Base-by-base conservation (phyloP, 2,329 filamentous ascomycete species). In the Aureobasidium mangrovei region DNA sequence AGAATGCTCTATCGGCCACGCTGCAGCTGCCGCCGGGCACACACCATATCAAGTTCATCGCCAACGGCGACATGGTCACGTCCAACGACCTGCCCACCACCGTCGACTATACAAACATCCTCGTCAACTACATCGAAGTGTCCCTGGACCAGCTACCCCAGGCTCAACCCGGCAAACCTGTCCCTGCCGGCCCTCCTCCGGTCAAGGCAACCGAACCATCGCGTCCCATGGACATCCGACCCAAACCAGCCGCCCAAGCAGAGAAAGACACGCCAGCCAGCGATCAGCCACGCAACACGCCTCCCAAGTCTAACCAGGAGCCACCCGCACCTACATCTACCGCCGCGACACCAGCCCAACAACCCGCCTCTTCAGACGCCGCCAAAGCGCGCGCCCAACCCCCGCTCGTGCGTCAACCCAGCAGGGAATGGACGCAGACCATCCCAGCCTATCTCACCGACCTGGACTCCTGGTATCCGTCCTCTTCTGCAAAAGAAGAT, bases 61-160 rank as follows among this genome's bases (percentile, higher is more conserved):
- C 96, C 48, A 91, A 97, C 71, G 88, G 87, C 56, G 85, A 91
- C 65, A 90, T 10, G 93, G 89, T 12, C 83, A 87, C 57, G 18
- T 57, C 55, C 8, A 40, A 39, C 18, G 43, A 52, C 40, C 52
- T 57, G 42, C 91, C 93, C 10, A 97, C 93, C 0, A 95, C 93
- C 1, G 93, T 98, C 56, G 93, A 98, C 69, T 96, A 94, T 69
- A 94, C 90, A 60, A 97, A 97, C 73, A 95, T 95, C 67, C 77
- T 98, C 18, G 91, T 98, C 71, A 98, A 98, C 72, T 98, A 97
- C 68, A 88, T 98, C 65, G 93, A 98, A 73, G 87, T 97, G 58
- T 88, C 80, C 63, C 82, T 88, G 35, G 85, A 90, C 54, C 85
- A 91, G 64, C 71, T 84, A 31, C 74, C 76, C 8, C 27, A 32